Percentiles rank a stretch among this genome's conserved stretches.
Evolutionary conservation across 2,329 filamentous ascomycete species (phyloP).

Genomic region (Apiospora kogelbergensis): DNA sequence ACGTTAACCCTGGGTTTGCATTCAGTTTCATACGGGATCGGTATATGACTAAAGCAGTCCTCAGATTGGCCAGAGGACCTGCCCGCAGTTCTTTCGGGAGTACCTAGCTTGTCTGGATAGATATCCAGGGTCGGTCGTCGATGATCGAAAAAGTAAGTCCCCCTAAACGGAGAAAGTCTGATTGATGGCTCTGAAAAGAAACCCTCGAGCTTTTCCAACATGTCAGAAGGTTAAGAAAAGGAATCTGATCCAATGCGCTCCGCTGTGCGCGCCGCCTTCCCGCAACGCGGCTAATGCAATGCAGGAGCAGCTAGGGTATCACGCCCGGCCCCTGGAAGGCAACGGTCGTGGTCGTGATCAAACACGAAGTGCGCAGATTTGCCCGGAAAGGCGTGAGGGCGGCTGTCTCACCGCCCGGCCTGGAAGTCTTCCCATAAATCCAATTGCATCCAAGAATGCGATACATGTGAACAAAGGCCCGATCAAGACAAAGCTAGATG

Average conservation of each 20-base stretch:
- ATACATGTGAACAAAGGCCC: background rate
- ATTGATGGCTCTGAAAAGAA: background rate
- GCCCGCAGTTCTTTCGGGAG: background rate
- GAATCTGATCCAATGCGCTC: background rate
- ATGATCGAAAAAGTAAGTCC: too few relatives aligned
- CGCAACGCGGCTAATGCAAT: slow-evolving; percentile 1
- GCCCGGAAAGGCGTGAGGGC: background rate
- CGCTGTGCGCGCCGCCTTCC: background rate
- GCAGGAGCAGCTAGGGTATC: background rate
- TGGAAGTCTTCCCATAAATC: background rate
- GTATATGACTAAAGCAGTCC: background rate
- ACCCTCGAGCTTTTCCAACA: background rate
- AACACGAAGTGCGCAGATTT: background rate
- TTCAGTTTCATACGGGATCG: background rate
- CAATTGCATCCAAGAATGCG: background rate
- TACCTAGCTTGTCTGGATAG: background rate
- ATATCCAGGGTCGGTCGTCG: background rate
- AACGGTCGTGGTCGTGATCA: background rate
- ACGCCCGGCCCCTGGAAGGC: background rate
- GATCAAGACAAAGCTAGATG: background rate
- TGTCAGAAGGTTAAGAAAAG: background rate
- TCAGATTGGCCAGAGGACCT: background rate
- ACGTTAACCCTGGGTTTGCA: background rate
- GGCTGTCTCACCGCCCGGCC: background rate
- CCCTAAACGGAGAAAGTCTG: too few relatives aligned